A percentile compares a stretch with the other conserved stretches of the same genome.
phyloP scores from a whole-genome alignment of 2,329 filamentous ascomycete species.

The Truncatella angustata region DNA sequence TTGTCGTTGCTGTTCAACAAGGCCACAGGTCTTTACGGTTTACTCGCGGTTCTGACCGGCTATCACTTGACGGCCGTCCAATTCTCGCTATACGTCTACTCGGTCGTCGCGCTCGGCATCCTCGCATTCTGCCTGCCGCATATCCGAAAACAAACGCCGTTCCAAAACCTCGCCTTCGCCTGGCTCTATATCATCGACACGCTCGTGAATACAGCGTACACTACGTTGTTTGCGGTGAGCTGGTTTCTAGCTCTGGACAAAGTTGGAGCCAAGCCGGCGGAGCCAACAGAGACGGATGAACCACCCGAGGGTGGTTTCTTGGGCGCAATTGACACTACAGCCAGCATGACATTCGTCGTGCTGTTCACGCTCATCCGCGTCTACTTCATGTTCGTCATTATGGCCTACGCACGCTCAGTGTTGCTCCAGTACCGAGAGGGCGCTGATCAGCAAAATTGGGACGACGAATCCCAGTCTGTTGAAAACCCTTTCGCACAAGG shows the following conservation, averaged over 20 bases:
- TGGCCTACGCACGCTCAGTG: conserved; percentile 77
- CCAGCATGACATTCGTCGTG: conserved; percentile 75
- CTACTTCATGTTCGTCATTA: conserved; percentile 82
- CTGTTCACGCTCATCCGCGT: conserved; percentile 72
- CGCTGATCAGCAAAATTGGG: conserved; percentile 25
- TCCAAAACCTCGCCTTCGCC: conserved; percentile 77
- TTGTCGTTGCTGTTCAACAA: conserved; percentile 88
- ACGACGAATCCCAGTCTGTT: conserved; percentile 45
- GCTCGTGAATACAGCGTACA: conserved; percentile 78
- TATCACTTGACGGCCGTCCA: conserved; percentile 80
- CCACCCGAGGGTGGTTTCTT: conserved; percentile 12
- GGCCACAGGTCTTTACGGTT: conserved; percentile 83
- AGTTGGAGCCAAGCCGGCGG: conserved; percentile 26
- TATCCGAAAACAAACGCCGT: conserved; percentile 73
- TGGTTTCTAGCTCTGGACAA: conserved; percentile 75
- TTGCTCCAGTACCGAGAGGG: conserved; percentile 66
- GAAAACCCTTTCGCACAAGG: conserved; percentile 65
- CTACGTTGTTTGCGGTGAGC: conserved; percentile 73
- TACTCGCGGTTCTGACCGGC: conserved; percentile 85
- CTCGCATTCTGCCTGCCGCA: conserved; percentile 73
- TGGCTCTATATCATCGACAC: conserved; percentile 86
- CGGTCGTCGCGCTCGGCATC: conserved; percentile 66
- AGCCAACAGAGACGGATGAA: conserved; percentile 15
- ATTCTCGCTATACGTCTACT: conserved; percentile 90
- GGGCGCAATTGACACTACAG: conserved; percentile 58